Evolutionary conservation across 805 yeast genomes (phyloP).

Genomic region (Schizosaccharomyces lindneri): DNA sequence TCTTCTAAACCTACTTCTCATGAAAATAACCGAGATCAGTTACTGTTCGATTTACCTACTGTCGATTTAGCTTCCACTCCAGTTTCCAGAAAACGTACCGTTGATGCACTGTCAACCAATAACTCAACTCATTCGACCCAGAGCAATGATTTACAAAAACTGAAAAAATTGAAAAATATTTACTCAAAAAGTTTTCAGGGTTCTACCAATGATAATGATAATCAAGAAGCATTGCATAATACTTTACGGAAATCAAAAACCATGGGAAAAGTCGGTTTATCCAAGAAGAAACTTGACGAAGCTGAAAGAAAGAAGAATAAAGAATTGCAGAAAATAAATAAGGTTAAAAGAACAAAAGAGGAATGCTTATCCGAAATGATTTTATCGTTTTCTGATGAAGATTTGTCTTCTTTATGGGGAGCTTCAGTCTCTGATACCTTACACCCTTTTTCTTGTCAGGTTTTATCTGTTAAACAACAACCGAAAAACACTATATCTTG

Average conservation of each 20-base stretch:
- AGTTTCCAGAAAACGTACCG: too few relatives aligned
- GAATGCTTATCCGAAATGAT: slow-evolving; percentile 7
- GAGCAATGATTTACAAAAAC: too few relatives aligned
- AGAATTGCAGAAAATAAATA: slow-evolving; percentile 6
- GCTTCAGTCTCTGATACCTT: slow-evolving; percentile 1
- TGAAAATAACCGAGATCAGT: too few relatives aligned
- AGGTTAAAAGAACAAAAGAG: slow-evolving; percentile 3
- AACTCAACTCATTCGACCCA: too few relatives aligned
- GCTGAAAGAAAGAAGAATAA: slow-evolving; percentile 4
- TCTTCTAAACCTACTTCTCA: too few relatives aligned
- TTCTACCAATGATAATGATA: too few relatives aligned
- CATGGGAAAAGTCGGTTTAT: background rate
- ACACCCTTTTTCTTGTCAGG: slow-evolving; percentile 2
- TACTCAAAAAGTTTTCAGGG: too few relatives aligned
- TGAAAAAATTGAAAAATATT: too few relatives aligned
- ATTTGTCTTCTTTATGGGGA: slow-evolving; percentile 4
- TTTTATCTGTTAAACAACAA: slow-evolving; percentile 4
- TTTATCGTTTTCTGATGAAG: slow-evolving; percentile 6
- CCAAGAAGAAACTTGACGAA: background rate
- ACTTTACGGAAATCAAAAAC: background rate
- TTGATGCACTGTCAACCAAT: too few relatives aligned
- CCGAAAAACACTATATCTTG: slow-evolving; percentile 6
- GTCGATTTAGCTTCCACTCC: too few relatives aligned
- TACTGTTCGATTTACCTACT: too few relatives aligned
- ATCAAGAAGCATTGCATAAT: background rate